Evolutionary conservation across 768 basidiomycete species (phyloP).

Genomic region (Lepiota brunneoincarnata): DNA sequence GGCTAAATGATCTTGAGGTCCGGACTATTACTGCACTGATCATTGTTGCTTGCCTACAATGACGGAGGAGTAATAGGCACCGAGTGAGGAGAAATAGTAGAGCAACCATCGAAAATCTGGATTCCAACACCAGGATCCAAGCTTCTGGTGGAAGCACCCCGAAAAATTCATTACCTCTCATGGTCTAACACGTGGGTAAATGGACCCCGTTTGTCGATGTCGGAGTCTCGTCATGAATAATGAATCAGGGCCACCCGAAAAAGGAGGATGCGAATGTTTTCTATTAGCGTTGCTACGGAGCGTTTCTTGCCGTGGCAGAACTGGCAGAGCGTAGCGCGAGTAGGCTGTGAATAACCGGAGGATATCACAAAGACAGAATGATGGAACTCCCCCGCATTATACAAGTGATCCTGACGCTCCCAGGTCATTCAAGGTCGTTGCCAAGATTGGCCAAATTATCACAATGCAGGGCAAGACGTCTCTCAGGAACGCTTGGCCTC

Average conservation of each 20-base stretch:
- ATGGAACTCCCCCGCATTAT: neutral
- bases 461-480: neutral
- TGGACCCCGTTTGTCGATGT: too few relatives aligned
- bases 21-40: conserved; percentile 3
- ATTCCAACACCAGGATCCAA: conserved; percentile 12
- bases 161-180: too few relatives aligned
- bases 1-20: too few relatives aligned
- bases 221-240: too few relatives aligned
- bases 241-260: too few relatives aligned
- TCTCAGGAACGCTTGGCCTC: neutral
- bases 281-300: too few relatives aligned
- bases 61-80: neutral
- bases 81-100: neutral
- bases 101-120: conserved; percentile 4
- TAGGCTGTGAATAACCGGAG: neutral
- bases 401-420: conserved; percentile 8
- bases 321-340: too few relatives aligned
- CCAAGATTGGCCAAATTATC: conserved; percentile 9
- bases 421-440: conserved; percentile 15
- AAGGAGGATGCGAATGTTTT: too few relatives aligned
- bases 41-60: conserved; percentile 11
- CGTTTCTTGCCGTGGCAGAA: too few relatives aligned
- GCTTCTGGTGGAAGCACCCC: neutral
- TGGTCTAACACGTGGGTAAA: too few relatives aligned
- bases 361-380: neutral